These are phyloP conservation scores for Candida sphagnicola DNA, from an alignment of 805 yeast species.

Conservation along the genomic window DNA sequence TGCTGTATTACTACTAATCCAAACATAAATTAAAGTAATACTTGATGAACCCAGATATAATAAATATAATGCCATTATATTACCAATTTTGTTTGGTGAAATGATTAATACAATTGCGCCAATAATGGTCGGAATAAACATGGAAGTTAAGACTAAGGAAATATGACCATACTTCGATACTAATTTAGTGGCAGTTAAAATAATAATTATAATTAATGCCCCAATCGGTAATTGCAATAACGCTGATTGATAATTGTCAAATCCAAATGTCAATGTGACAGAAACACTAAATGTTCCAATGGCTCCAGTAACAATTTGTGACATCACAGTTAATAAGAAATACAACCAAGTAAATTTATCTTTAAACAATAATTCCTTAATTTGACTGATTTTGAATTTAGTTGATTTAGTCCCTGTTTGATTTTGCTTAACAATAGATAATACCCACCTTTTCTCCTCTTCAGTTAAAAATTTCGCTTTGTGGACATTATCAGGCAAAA, in stretches of 20 bases:
- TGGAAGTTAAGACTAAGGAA: slow-evolving; percentile 20
- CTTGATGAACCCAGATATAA: slow-evolving; percentile 54
- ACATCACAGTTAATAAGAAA: slow-evolving; percentile 39
- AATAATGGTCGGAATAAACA: slow-evolving; percentile 30
- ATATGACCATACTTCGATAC: slow-evolving; percentile 23
- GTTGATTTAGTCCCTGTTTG: slow-evolving; percentile 52
- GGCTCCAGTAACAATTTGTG: slow-evolving; percentile 50
- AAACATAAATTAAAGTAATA: slow-evolving; percentile 54
- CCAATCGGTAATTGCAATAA: slow-evolving; percentile 58
- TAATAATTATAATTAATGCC: slow-evolving; percentile 37
- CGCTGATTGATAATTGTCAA: slow-evolving; percentile 40
- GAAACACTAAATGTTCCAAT: slow-evolving; percentile 51
- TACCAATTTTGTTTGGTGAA: slow-evolving; percentile 37
- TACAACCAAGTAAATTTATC: slow-evolving; percentile 52
- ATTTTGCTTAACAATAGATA: slow-evolving; percentile 44
- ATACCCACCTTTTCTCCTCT: slow-evolving; percentile 37
- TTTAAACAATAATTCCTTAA: slow-evolving; percentile 41
- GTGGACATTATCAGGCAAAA: slow-evolving; percentile 49
- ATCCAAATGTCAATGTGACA: slow-evolving; percentile 51
- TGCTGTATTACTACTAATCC: slow-evolving; percentile 63
- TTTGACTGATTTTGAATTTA: slow-evolving; percentile 41
- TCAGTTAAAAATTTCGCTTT: slow-evolving; percentile 33
- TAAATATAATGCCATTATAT: slow-evolving; percentile 46
- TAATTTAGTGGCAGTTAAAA: slow-evolving; percentile 28
- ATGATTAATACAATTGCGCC: slow-evolving; percentile 42